These are phyloP conservation scores for Chytriomyces sp. DNA, from an alignment of 192 early-diverging fungal genomes.

Conservation along the genomic window DNA sequence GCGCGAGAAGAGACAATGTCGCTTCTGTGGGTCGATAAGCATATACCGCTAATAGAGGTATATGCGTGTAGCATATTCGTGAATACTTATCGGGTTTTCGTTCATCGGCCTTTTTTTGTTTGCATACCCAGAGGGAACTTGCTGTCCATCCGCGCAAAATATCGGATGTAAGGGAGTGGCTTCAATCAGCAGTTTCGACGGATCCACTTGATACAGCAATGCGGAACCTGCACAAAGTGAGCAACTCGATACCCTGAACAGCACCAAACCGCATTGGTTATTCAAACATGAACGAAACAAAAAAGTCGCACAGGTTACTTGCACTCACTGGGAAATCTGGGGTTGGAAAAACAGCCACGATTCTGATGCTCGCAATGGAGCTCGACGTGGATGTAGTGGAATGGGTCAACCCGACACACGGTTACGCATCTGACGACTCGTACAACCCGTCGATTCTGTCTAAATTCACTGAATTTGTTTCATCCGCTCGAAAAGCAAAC, in stretches of 20 bases:
- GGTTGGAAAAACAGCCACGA: conserved; percentile 50
- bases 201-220: not conserved
- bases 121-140: conserved; percentile 36
- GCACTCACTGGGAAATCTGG: conserved; percentile 54
- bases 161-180: conserved; percentile 42
- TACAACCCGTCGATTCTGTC: not conserved
- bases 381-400: conserved; percentile 49
- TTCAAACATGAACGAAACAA: not conserved
- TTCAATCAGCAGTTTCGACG: conserved; percentile 20
- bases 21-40: conserved; percentile 32
- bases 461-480: conserved; percentile 31
- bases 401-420: conserved; percentile 52
- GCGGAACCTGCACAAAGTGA: conserved; percentile 16
- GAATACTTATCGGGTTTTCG: conserved; percentile 1
- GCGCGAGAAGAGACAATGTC: too few relatives aligned
- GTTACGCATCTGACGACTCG: not conserved
- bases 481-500: conserved; percentile 29
- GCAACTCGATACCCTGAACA: not conserved
- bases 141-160: conserved; percentile 49
- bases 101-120: not conserved
- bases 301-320: conserved; percentile 34
- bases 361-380: conserved; percentile 43
- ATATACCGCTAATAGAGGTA: conserved; percentile 25
- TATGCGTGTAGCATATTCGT: not conserved
- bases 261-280: too few relatives aligned